These are phyloP conservation scores for Entomortierella beljakovae DNA, from an alignment of 192 early-diverging fungal genomes.

Conservation along the genomic window DNA sequence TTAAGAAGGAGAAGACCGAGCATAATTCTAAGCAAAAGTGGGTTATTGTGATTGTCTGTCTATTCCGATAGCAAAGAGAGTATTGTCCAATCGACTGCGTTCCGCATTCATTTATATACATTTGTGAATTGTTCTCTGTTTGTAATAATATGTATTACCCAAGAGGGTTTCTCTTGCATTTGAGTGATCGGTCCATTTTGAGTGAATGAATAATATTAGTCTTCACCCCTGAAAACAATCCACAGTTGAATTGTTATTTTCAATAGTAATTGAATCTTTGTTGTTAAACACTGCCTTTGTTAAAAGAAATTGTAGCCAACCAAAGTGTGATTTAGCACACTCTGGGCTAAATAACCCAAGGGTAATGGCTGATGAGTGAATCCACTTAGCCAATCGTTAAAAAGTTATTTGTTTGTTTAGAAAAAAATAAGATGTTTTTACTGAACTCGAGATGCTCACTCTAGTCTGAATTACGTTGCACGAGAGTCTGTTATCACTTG, in stretches of 20 bases:
- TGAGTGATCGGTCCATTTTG: too few species aligned
- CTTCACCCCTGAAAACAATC: too few species aligned
- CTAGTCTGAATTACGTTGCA: too few species aligned
- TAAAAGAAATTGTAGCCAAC: slow-evolving; percentile 13
- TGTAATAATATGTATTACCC: not conserved
- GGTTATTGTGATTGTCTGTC: not conserved
- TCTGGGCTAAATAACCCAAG: not conserved
- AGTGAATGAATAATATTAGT: too few species aligned
- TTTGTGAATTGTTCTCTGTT: not conserved
- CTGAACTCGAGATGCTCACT: too few species aligned
- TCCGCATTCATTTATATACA: not conserved
- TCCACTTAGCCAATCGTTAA: slow-evolving; percentile 9
- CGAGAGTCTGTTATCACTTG: too few species aligned
- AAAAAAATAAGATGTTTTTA: too few species aligned
- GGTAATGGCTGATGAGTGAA: not conserved
- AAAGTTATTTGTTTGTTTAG: not conserved
- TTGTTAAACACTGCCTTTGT: not conserved
- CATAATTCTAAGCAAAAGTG: too few species aligned
- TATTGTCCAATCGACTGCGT: not conserved
- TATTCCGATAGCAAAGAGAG: not conserved
- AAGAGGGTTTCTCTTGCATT: too few species aligned
- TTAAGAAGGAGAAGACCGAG: too few species aligned
- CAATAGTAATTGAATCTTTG: too few species aligned
- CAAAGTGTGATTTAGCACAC: not conserved
- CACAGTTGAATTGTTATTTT: too few species aligned